Conservation (phyloP, 2,329 filamentous ascomycete species). For the Aspergillus fumigatus region DNA sequence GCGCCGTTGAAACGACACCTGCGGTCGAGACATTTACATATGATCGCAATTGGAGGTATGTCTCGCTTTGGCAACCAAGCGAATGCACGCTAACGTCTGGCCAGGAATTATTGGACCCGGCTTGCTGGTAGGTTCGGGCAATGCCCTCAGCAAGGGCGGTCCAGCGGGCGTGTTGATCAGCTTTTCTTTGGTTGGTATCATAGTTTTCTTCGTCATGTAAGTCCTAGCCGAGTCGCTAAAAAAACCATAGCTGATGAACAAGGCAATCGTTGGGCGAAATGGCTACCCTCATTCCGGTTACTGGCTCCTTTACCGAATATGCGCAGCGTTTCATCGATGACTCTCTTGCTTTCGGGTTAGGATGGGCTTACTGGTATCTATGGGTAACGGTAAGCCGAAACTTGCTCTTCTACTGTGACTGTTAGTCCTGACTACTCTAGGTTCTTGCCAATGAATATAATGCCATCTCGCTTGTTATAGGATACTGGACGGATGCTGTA, state of each 20-base stretch:
- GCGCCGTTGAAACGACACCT: slow-evolving; percentile 44
- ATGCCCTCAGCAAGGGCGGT: slow-evolving; percentile 63
- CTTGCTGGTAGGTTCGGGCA: slow-evolving; percentile 66
- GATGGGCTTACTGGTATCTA: slow-evolving; percentile 63
- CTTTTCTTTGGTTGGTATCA: slow-evolving; percentile 66
- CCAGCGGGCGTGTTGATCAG: slow-evolving; percentile 69
- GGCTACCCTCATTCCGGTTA: slow-evolving; percentile 67
- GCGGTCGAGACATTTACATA: slow-evolving; percentile 58
- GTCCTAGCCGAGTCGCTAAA: slow-evolving; percentile 2
- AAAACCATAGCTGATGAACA: slow-evolving; percentile 40
- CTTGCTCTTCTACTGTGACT: not conserved
- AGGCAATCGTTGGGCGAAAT: slow-evolving; percentile 73
- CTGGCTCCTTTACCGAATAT: slow-evolving; percentile 66
- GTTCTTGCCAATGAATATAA: slow-evolving; percentile 44
- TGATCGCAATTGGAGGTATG: slow-evolving; percentile 57
- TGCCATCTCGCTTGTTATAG: slow-evolving; percentile 42
- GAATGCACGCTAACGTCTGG: slow-evolving; percentile 25
- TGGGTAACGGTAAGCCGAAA: slow-evolving; percentile 36
- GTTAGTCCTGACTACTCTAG: slow-evolving; percentile 5
- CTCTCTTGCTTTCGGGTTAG: slow-evolving; percentile 63
- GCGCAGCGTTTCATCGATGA: slow-evolving; percentile 68
- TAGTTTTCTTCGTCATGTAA: slow-evolving; percentile 51
- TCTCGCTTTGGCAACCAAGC: not conserved
- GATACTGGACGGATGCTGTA: slow-evolving; percentile 42
- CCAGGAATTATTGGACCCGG: slow-evolving; percentile 62